phyloP scores from a whole-genome alignment of 73 alveolate species.

The Symbiodinium natans region DNA sequence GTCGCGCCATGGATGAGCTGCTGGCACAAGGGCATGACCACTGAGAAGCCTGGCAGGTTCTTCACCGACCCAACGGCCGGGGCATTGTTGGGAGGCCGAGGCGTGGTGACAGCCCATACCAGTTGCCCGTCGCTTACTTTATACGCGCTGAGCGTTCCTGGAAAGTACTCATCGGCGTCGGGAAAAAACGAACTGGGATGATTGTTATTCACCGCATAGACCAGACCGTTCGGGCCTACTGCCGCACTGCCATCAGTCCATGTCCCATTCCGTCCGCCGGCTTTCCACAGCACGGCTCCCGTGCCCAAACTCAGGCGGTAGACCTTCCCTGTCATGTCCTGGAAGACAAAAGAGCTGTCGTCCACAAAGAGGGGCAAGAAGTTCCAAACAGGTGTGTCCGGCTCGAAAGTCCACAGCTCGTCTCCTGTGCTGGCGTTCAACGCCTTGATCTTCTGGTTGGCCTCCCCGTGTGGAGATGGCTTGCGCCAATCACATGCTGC shows the following conservation, averaged over 20 bases:
- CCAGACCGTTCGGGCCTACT: constrained; percentile 71
- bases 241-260: constrained; percentile 66
- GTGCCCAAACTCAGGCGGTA: constrained; percentile 25
- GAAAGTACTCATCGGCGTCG: background rate
- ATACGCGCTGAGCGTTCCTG: constrained; percentile 53
- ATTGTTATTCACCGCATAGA: constrained; percentile 39
- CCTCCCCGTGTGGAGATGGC: constrained; percentile 24
- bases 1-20: constrained; percentile 18
- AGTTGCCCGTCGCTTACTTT: constrained; percentile 1
- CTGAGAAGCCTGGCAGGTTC: constrained; percentile 13
- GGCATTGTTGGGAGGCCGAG: constrained; percentile 60
- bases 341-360: constrained; percentile 19
- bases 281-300: constrained; percentile 42
- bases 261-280: constrained; percentile 7
- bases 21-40: constrained; percentile 39
- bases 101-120: constrained; percentile 27
- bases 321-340: constrained; percentile 52
- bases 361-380: constrained; percentile 34
- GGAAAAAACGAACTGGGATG: background rate
- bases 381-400: constrained; percentile 52
- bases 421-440: constrained; percentile 45
- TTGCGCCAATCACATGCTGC: background rate
- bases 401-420: constrained; percentile 34
- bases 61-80: constrained; percentile 37
- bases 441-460: constrained; percentile 33